Percentiles rank a stretch among this genome's conserved stretches.
Conservation (phyloP, 208 protist species). For the Phytomonas serpens region DNA sequence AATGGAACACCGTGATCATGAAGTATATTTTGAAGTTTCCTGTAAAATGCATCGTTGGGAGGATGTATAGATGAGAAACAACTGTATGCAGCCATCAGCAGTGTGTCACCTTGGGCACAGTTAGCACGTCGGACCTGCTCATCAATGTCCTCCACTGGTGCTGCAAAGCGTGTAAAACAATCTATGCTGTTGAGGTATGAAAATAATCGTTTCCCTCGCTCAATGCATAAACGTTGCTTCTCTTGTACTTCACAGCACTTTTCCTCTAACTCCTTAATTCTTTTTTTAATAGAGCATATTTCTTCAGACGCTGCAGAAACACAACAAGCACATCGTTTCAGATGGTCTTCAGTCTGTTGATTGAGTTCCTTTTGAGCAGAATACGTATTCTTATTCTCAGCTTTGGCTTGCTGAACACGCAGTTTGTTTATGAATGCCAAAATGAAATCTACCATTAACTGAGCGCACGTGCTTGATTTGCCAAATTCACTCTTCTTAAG, state of each 20-base stretch:
- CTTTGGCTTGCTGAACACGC: not conserved
- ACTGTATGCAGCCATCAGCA: conserved; percentile 59
- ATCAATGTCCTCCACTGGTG: conserved; percentile 12
- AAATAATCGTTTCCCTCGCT: conserved; percentile 30
- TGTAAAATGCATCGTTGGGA: conserved; percentile 7
- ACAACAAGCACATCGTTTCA: not conserved
- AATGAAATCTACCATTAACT: not conserved
- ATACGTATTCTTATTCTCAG: not conserved
- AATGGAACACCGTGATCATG: conserved; percentile 16
- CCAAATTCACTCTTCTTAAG: not conserved
- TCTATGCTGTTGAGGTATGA: conserved; percentile 59
- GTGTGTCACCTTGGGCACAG: conserved; percentile 42
- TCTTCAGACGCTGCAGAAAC: not conserved
- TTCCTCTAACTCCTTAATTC: not conserved
- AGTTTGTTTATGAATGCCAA: conserved; percentile 1
- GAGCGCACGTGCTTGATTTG: not conserved
- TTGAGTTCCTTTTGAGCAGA: not conserved
- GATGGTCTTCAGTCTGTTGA: not conserved
- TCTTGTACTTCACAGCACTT: conserved; percentile 2
- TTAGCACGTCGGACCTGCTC: conserved; percentile 17
- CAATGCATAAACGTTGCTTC: not conserved
- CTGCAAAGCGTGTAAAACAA: conserved; percentile 43
- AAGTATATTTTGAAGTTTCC: conserved; percentile 19
- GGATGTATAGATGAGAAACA: conserved; percentile 37
- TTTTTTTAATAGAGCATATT: not conserved